Base-by-base conservation (phyloP, 108 stramenopile genomes). In the Cylindrotheca closterium region DNA sequence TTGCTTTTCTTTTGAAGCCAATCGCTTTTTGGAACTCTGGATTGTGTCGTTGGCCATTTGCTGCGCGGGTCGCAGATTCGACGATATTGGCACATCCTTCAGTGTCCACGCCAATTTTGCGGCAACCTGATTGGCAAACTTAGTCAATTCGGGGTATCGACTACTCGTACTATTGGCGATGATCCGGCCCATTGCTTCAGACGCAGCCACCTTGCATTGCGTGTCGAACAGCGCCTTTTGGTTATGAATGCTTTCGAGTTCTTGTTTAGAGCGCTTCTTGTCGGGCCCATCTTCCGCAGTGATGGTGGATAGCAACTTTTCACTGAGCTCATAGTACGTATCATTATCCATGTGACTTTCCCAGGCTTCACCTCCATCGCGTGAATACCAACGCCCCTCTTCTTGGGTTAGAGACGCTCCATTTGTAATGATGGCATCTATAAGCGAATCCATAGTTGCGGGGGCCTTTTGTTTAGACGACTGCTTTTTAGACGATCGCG, bases 321-420 rank as follows among this genome's bases (percentile, higher is more conserved):
- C n/a, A n/a, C 51, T 42, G 34, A 65, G 31, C 42, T 58, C 64
- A 34, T 65, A 73, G 1, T 23, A 57, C 18, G 58, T 48, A 17
- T 63, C 62, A 1, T 24, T 19, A 2, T 71, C 70, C 1, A 52
- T 46, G 4, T 42, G 8, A 3, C 50, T 70, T 3, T 64, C 64
- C 90, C 90, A 94, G n/a, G 88, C 82, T 53, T 59, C 75, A 21
- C 91, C 89, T 30, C 94, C 94, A 67, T 89, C 87, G 30, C 90
- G 73, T 23, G 87, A 83, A 64, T 92, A 95, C 94, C 94, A 95
- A 27, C 80, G 81, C 26, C 82, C 82, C 74, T 90, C 87, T 59
- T 92, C 87, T 19, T 82, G 78, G 0, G 74, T 48, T 50, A 95
- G 63, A 18, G 91, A 91, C 23, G 82, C 87, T n/a, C 94, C 94